phyloP scores from a whole-genome alignment of 768 basidiomycete genomes.

The Boletus sensibilis region DNA sequence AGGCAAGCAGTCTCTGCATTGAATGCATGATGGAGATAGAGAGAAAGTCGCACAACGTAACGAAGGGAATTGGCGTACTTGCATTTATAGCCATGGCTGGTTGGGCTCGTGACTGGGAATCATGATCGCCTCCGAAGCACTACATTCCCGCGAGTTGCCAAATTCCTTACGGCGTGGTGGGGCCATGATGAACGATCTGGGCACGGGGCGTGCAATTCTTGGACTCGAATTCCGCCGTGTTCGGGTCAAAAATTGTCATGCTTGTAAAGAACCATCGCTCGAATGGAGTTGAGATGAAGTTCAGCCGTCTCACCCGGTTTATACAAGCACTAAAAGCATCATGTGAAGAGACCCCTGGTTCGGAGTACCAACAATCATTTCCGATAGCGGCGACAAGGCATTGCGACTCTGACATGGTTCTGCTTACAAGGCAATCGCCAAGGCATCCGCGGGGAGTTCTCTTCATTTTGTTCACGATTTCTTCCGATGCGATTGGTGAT shows the following conservation, averaged over 20 bases:
- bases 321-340: not conserved
- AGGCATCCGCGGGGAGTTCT: not conserved
- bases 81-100: constrained; percentile 19
- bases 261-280: not conserved
- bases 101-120: not conserved
- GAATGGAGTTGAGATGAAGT: not conserved
- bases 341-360: not conserved
- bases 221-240: not conserved
- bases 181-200: constrained; percentile 9
- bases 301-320: constrained; percentile 1
- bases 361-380: not conserved
- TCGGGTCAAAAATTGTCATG: not conserved
- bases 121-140: not conserved
- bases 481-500: not conserved
- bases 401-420: not conserved
- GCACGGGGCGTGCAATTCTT: not conserved
- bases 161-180: not conserved
- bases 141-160: constrained; percentile 7
- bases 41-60: constrained; percentile 39
- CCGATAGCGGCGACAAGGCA: not conserved
- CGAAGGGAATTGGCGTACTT: not conserved
- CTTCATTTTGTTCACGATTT: not conserved
- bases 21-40: constrained; percentile 41
- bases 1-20: constrained; percentile 12
- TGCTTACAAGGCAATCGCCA: not conserved